A percentile compares a stretch with the other conserved stretches of the same genome.
phyloP scores from a whole-genome alignment of 2,329 filamentous ascomycete species.

The Aspergillus hortae region DNA sequence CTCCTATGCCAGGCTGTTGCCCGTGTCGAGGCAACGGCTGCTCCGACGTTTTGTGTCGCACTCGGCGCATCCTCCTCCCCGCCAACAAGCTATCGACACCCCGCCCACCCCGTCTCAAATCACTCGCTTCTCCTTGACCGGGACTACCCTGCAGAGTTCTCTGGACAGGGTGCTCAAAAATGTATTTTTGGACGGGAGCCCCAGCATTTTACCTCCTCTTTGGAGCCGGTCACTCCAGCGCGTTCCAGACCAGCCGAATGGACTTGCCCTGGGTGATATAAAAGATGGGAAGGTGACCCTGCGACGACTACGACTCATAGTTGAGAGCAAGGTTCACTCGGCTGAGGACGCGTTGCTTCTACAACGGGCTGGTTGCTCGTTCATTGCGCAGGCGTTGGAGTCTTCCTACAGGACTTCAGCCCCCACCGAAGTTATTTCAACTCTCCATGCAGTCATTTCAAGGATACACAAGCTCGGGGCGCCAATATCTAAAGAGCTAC shows the following conservation, averaged over 20 bases:
- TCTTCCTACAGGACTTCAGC: conserved; percentile 22
- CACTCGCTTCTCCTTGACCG: conserved; percentile 30
- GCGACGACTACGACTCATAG: conserved; percentile 16
- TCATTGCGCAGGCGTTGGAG: conserved; percentile 19
- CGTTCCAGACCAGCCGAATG: neutral
- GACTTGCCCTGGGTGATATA: conserved; percentile 3
- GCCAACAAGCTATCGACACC: conserved; percentile 1
- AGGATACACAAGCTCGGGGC: conserved; percentile 22
- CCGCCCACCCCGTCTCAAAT: conserved; percentile 26
- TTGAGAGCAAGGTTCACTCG: conserved; percentile 24
- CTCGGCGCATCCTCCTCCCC: neutral
- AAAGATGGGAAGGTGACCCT: conserved; percentile 7
- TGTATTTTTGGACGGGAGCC: conserved; percentile 15
- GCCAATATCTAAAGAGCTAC: conserved; percentile 9
- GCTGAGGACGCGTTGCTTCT: conserved; percentile 5
- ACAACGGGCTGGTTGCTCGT: conserved; percentile 6
- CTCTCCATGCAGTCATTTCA: conserved; percentile 27
- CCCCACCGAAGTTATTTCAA: conserved; percentile 28
- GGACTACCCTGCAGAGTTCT: conserved; percentile 11
- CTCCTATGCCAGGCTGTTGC: neutral
- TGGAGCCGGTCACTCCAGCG: conserved; percentile 19
- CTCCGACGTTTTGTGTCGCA: neutral
- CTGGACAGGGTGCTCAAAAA: neutral
- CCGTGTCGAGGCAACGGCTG: neutral
- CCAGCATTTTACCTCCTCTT: conserved; percentile 15